Evolutionary conservation across 495 filamentous ascomycete species (phyloP), one percentile per base, ranked within the genome.

Genomic region (Xanthoparmelia taractica): DNA sequence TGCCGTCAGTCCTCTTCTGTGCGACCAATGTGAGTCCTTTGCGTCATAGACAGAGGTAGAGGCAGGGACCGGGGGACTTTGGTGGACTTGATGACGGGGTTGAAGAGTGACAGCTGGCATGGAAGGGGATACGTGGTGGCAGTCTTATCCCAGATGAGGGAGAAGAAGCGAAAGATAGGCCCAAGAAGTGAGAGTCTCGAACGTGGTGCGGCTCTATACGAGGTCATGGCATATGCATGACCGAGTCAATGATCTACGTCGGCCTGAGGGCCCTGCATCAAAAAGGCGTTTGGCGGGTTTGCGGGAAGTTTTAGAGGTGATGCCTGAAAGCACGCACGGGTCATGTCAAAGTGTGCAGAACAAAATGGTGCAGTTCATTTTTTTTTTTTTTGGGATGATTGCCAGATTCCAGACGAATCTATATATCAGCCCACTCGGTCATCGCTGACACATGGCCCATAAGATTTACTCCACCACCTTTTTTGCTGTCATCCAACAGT

Each of bases 371-470:
- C n/a, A n/a, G n/a, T n/a, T n/a, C n/a, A n/a, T n/a, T n/a, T n/a
- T n/a, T n/a, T n/a, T n/a, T n/a, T n/a, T n/a, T n/a, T n/a, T n/a
- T n/a, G n/a, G n/a, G n/a, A n/a, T n/a, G n/a, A n/a, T n/a, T n/a
- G n/a, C n/a, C n/a, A 27, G 45, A 54, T 33, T 54, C 50, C 27
- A 54, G 50, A 54, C 15, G 27, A 20, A 33, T 54, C 50, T 33
- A 54, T 54, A 13, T 8, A 20, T 54, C 50, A 54, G 50, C 50
- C 50, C 50, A 54, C 50, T 54, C 50, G 50, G 50, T 54, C 29
- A 54, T 54, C 2, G 29, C 50, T 31, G 17, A 54, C 6, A 29
- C 3, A 54, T 54, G 11, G 20, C 12, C 2, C 27, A 11, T 2
- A 6, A n/a, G n/a, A 12, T 29, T 17, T 1, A 1, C 29, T 29